Conservation (phyloP, 2,329 filamentous ascomycete genomes). For the Cercospora brassicicola region DNA sequence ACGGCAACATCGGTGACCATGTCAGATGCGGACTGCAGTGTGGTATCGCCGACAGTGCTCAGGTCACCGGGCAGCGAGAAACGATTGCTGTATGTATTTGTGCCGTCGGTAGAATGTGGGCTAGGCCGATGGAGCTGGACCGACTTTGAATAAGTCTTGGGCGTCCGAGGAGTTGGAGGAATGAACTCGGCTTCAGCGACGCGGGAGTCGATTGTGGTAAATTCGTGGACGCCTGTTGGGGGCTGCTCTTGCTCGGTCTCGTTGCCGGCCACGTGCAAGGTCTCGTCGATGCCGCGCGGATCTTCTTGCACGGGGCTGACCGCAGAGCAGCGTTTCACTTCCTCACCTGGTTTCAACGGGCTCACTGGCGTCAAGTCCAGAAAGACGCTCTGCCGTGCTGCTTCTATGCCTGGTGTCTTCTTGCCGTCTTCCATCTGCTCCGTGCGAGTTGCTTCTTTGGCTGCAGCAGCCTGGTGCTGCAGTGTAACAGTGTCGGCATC, state of each 20-base stretch:
- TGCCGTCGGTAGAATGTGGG: slow-evolving; percentile 27
- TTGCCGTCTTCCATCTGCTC: slow-evolving; percentile 15
- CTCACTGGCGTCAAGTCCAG: slow-evolving; percentile 33
- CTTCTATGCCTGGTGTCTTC: slow-evolving; percentile 17
- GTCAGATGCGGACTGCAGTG: slow-evolving; percentile 36
- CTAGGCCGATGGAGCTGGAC: slow-evolving; percentile 33
- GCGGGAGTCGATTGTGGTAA: slow-evolving; percentile 6
- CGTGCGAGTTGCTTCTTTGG: slow-evolving; percentile 17
- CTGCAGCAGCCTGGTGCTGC: slow-evolving; percentile 32
- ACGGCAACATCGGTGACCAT: slow-evolving; percentile 41
- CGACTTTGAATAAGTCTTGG: slow-evolving; percentile 38
- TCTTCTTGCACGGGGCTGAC: slow-evolving; percentile 39
- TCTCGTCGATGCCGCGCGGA: slow-evolving; percentile 33
- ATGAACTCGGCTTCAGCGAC: slow-evolving; percentile 24
- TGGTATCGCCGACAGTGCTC: slow-evolving; percentile 36
- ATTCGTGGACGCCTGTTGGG: slow-evolving; percentile 9
- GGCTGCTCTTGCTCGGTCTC: slow-evolving; percentile 16
- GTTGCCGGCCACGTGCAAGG: slow-evolving; percentile 22
- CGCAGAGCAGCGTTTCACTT: slow-evolving; percentile 35
- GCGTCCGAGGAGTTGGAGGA: slow-evolving; percentile 35
- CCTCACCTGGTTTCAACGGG: slow-evolving; percentile 34
- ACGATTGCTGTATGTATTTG: slow-evolving; percentile 31
- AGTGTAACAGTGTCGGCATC: slow-evolving; percentile 40
- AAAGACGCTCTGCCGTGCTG: slow-evolving; percentile 12
- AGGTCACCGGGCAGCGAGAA: slow-evolving; percentile 38